Conservation (phyloP, 2,329 filamentous ascomycete species). For the Pyrenophora seminiperda region DNA sequence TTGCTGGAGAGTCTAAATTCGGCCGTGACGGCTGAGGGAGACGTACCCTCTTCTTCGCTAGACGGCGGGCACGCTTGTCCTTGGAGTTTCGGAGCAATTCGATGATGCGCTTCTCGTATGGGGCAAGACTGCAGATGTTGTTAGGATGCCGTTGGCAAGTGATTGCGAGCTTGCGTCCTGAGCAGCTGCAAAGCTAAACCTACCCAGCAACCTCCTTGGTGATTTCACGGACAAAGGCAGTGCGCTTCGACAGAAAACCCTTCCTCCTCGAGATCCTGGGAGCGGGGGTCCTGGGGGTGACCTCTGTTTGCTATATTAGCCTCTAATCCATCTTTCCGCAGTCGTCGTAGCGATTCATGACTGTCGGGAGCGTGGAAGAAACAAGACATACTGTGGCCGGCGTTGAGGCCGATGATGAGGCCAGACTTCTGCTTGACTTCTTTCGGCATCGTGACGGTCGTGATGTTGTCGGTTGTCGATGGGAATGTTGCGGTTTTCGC, state of each 20-base stretch:
- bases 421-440: constrained; percentile 60
- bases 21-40: constrained; percentile 8
- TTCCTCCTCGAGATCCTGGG: constrained; percentile 71
- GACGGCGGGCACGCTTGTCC: constrained; percentile 98
- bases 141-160: constrained; percentile 12
- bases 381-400: constrained; percentile 66
- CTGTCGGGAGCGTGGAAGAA: constrained; percentile 23
- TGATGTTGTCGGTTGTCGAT: constrained; percentile 42
- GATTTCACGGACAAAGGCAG: constrained; percentile 94
- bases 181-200: constrained; percentile 46
- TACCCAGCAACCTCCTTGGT: constrained; percentile 98
- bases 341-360: constrained; percentile 10
- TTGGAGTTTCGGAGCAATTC: constrained; percentile 99
- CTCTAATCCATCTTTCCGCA: constrained; percentile 18
- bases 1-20: constrained; percentile 1
- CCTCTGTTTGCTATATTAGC: constrained; percentile 49
- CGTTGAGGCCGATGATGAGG: constrained; percentile 66
- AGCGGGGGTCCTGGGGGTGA: constrained; percentile 58
- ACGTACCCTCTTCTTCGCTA: constrained; percentile 97
- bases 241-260: constrained; percentile 95
- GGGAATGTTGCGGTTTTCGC: constrained; percentile 13
- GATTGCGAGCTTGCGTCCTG: background rate
- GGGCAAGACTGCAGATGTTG: constrained; percentile 28
- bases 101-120: constrained; percentile 93
- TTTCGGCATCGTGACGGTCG: constrained; percentile 56